Evolutionary conservation across 2,329 filamentous ascomycete species (phyloP), one percentile per base, ranked within the genome.

Genomic region (Colletotrichum godetiae): DNA sequence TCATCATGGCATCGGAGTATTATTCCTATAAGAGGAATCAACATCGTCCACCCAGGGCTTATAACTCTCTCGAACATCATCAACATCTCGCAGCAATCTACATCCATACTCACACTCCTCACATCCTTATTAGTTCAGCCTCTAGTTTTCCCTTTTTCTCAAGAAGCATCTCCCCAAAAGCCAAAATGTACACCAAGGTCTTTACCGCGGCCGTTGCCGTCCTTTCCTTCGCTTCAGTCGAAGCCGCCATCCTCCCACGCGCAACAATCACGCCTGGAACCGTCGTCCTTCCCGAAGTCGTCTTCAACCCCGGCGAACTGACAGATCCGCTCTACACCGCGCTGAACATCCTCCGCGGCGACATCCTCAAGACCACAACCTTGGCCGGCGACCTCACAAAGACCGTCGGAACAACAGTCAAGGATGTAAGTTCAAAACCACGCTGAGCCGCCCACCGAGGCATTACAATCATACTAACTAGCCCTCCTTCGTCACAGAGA

Each of bases 251-350:
- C 15, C 62, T 65, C 10, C 62, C 62, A 2, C 59, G 65, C 35
- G 65, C 65, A 11, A 60, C 33, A 7, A 53, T 67, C 27, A 49
- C 65, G 10, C 33, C 37, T 2, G 65, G 65, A 6, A 4, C 10
- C n/a, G n/a, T 67, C 5, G 29, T 67, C 29, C 35, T 67, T 19
- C 65, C 65, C 13, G 65, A 67, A 53, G 42, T 60, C 15, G 56
- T 67, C 42, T 67, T 60, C 56, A 60, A 67, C 42, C 53, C 65
- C 19, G 3, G 11, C 2, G 65, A 67, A 0, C 5, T 67, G n/a
- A 1, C 12, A n/a, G 42, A 60, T 22, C 65, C 65, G 8, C 13
- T 22, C 12, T 53, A 33, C 42, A 19, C 33, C 5, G 65, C 65
- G 13, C 19, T 60, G 27, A 52, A 22, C 4, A 52, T 60, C 15